Conservation (phyloP, 345 rosid species). For the Microthlaspi erraticum region DNA sequence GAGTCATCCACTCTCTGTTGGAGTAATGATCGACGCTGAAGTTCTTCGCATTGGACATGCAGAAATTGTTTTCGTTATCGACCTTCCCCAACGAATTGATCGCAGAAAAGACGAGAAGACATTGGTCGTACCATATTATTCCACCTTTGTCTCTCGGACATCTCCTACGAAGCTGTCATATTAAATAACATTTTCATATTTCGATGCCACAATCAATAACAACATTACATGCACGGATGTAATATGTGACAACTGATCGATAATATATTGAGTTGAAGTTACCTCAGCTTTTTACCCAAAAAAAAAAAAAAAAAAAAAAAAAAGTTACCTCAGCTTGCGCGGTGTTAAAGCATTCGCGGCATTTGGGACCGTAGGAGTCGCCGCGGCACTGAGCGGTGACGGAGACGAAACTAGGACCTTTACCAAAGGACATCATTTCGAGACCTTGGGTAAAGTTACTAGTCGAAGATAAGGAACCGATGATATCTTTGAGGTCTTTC, state of each 20-base stretch:
- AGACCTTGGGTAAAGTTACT: constrained; percentile 39
- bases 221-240: neutral
- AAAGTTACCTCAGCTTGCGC: no score
- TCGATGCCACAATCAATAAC: constrained; percentile 4
- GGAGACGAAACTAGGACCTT: constrained; percentile 34
- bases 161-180: constrained; percentile 12
- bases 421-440: constrained; percentile 23
- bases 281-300: no score
- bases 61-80: constrained; percentile 43
- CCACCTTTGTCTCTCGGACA: constrained; percentile 42
- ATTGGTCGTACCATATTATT: constrained; percentile 55
- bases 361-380: constrained; percentile 48
- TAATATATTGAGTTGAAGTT: neutral
- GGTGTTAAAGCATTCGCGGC: constrained; percentile 50
- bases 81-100: constrained; percentile 46
- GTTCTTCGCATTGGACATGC: constrained; percentile 29
- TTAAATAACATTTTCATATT: constrained; percentile 8
- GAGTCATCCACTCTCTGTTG: constrained; percentile 25
- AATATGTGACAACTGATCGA: neutral
- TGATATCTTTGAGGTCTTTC: neutral
- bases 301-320: no score
- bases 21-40: constrained; percentile 46
- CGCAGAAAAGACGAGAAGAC: constrained; percentile 54
- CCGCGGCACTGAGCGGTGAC: constrained; percentile 61
- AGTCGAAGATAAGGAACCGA: neutral